These are phyloP conservation scores for Euphorbia pulcherrima DNA, from an alignment of 345 rosid genomes.

Conservation along the genomic window DNA sequence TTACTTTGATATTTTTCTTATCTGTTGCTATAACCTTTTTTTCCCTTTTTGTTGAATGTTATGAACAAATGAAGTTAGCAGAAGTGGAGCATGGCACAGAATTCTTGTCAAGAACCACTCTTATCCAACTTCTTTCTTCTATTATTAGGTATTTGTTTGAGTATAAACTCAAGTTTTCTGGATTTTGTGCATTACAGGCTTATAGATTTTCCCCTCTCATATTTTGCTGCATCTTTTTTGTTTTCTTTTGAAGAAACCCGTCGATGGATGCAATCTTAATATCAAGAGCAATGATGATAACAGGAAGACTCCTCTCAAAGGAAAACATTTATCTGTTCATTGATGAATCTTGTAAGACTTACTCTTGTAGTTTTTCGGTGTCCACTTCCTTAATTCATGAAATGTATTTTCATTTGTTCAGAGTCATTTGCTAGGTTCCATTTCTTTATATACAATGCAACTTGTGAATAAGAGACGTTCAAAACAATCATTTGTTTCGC, in stretches of 20 bases:
- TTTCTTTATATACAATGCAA: neutral
- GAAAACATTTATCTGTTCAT: constrained; percentile 41
- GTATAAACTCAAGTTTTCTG: constrained; percentile 9
- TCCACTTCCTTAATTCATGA: neutral
- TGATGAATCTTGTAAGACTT: constrained; percentile 63
- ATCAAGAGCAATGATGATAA: constrained; percentile 77
- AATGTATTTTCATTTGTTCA: neutral
- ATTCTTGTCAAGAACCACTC: constrained; percentile 59
- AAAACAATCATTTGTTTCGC: neutral
- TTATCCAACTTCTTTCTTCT: constrained; percentile 63
- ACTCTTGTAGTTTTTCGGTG: constrained; percentile 2
- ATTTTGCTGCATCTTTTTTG: neutral
- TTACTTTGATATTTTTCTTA: neutral
- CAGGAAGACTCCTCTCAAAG: constrained; percentile 73
- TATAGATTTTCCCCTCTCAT: neutral
- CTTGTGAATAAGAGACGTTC: neutral
- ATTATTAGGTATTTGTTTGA: constrained; percentile 52
- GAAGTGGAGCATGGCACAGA: constrained; percentile 69
- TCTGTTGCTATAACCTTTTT: neutral
- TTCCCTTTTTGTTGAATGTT: constrained; percentile 3
- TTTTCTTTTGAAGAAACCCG: constrained; percentile 40
- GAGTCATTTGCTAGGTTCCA: neutral
- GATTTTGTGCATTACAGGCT: constrained; percentile 4
- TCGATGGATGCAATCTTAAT: constrained; percentile 50
- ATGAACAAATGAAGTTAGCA: constrained; percentile 52